These are phyloP conservation scores for Penicillium dipodomyicola DNA, from an alignment of 495 filamentous ascomycete genomes.

Conservation along the genomic window DNA sequence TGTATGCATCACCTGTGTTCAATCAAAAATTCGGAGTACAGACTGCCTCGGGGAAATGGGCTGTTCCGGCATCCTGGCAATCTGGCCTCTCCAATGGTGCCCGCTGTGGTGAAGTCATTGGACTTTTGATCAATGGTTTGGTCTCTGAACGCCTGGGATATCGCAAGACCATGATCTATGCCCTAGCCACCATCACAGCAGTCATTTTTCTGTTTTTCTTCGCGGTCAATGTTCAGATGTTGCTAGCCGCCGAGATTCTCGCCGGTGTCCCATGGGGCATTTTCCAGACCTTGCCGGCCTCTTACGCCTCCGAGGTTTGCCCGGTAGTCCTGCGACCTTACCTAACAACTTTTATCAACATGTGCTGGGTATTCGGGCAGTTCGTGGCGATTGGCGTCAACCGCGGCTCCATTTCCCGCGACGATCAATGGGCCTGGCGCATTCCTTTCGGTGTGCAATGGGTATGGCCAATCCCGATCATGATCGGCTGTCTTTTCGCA, in stretches of 20 bases:
- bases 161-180: slow-evolving; percentile 57
- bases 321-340: slow-evolving; percentile 66
- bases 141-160: slow-evolving; percentile 67
- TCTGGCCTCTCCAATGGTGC: slow-evolving; percentile 62
- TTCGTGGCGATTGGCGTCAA: slow-evolving; percentile 65
- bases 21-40: slow-evolving; percentile 36
- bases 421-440: slow-evolving; percentile 57
- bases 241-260: slow-evolving; percentile 66
- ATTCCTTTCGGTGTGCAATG: slow-evolving; percentile 68
- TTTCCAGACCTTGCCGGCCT: slow-evolving; percentile 67
- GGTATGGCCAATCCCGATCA: slow-evolving; percentile 69
- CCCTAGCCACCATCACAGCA: slow-evolving; percentile 52
- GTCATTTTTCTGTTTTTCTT: slow-evolving; percentile 71
- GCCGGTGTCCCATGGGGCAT: slow-evolving; percentile 74
- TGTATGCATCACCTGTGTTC: slow-evolving; percentile 39
- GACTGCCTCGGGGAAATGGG: slow-evolving; percentile 33
- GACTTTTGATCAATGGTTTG: slow-evolving; percentile 63
- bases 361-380: slow-evolving; percentile 72
- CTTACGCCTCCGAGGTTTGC: slow-evolving; percentile 71
- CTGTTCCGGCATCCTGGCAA: slow-evolving; percentile 57
- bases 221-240: slow-evolving; percentile 56
- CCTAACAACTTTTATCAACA: slow-evolving; percentile 69
- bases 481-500: slow-evolving; percentile 59
- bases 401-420: slow-evolving; percentile 48
- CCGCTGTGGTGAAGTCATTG: slow-evolving; percentile 61